Evolutionary conservation across 108 stramenopile genomes (phyloP).

Genomic region (Bacterosira constricta): DNA sequence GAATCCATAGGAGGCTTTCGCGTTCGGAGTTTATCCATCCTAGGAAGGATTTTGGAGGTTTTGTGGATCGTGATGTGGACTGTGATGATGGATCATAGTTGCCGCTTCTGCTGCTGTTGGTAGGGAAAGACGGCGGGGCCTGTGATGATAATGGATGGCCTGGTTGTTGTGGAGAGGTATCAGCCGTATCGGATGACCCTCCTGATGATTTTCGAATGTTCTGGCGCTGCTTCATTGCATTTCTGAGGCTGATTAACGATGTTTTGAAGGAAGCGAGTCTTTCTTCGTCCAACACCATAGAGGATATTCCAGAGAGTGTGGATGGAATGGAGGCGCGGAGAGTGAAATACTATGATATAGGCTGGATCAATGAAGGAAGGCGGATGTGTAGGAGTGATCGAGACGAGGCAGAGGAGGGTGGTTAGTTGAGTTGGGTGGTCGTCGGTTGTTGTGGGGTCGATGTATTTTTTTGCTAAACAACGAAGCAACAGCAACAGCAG

Average conservation of each 20-base stretch:
- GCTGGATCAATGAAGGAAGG: not conserved
- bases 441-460: no score
- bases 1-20: slow-evolving; percentile 60
- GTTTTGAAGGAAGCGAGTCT: slow-evolving; percentile 9
- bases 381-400: no score
- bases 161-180: no score
- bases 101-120: not conserved
- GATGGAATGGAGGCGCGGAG: not conserved
- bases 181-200: no score
- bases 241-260: slow-evolving; percentile 2
- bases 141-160: no score
- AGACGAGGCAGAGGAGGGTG: not conserved
- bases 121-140: not conserved
- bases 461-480: no score
- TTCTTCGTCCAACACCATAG: slow-evolving; percentile 4
- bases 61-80: not conserved
- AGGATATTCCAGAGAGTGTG: not conserved
- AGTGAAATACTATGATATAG: not conserved
- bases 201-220: not conserved
- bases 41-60: not conserved
- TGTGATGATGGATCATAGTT: not conserved
- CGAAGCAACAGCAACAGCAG: no score
- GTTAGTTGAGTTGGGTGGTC: no score
- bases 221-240: slow-evolving; percentile 6
- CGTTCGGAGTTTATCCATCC: slow-evolving; percentile 59